phyloP scores from a whole-genome alignment of 2,329 filamentous ascomycete genomes.

The Pestalotiopsis fici region DNA sequence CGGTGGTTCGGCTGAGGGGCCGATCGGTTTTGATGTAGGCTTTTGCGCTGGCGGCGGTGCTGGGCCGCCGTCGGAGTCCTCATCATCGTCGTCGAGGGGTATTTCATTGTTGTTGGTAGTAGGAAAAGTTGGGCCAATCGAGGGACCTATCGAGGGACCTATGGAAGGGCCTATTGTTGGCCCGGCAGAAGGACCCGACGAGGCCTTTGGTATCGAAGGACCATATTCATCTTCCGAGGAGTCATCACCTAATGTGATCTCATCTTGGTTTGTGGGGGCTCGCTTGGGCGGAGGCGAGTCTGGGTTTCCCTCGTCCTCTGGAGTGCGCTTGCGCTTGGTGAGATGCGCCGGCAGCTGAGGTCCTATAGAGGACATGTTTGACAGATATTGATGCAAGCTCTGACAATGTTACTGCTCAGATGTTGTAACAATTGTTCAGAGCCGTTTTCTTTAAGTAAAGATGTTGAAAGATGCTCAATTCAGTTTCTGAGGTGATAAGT shows the following conservation, averaged over 20 bases:
- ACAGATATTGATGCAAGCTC: neutral
- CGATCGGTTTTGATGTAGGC: conserved; percentile 10
- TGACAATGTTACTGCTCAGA: no score
- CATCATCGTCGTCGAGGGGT: conserved; percentile 16
- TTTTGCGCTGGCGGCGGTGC: conserved; percentile 17
- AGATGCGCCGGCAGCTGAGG: conserved; percentile 70
- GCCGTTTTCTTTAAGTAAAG: neutral
- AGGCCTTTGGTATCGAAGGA: conserved; percentile 31
- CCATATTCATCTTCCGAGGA: conserved; percentile 44
- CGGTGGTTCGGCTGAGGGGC: conserved; percentile 6
- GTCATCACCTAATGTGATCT: conserved; percentile 47
- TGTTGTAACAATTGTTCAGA: no score
- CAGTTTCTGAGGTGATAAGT: neutral
- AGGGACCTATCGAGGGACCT: conserved; percentile 17
- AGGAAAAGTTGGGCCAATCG: conserved; percentile 20
- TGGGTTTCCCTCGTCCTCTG: conserved; percentile 38
- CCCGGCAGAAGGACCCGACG: conserved; percentile 12
- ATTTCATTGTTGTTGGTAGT: conserved; percentile 24
- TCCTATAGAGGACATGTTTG: conserved; percentile 67
- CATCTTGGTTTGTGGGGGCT: conserved; percentile 47
- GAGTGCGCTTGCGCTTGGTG: conserved; percentile 61
- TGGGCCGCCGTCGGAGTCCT: conserved; percentile 14
- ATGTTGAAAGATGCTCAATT: neutral
- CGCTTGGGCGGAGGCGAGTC: conserved; percentile 48
- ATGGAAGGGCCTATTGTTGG: conserved; percentile 26